Conservation (phyloP, 768 basidiomycete species). For the Mycena olivaceomarginata region DNA sequence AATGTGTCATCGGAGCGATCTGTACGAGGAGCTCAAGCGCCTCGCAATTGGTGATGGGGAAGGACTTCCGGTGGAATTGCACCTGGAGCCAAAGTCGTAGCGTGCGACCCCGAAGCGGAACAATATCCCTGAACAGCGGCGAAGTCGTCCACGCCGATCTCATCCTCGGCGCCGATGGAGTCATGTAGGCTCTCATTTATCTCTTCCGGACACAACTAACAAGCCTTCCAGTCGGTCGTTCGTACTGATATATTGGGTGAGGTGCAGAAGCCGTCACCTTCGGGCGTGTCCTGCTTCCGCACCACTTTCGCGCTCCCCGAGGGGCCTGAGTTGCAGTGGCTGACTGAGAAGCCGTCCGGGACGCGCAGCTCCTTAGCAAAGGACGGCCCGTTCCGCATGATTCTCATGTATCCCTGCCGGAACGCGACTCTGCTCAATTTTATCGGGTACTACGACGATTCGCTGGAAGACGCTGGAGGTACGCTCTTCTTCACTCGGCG, state of each 20-base stretch:
- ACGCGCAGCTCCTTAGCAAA: neutral
- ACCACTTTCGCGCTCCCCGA: neutral
- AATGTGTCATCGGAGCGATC: conserved; percentile 28
- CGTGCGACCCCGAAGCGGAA: conserved; percentile 51
- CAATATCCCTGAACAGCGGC: conserved; percentile 57
- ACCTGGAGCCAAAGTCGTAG: conserved; percentile 16
- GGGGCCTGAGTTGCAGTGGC: conserved; percentile 18
- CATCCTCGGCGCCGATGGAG: conserved; percentile 30
- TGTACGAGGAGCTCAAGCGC: conserved; percentile 32
- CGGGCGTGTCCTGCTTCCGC: conserved; percentile 24
- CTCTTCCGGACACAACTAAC: neutral
- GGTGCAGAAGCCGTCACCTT: neutral
- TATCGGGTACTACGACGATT: conserved; percentile 2
- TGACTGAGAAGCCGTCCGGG: neutral
- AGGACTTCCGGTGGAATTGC: conserved; percentile 18
- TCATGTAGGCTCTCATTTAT: conserved; percentile 11
- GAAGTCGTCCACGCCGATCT: conserved; percentile 55
- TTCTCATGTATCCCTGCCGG: conserved; percentile 4
- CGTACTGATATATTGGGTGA: conserved; percentile 16
- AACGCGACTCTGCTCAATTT: conserved; percentile 18
- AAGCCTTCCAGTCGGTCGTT: conserved; percentile 6
- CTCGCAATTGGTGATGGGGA: conserved; percentile 26
- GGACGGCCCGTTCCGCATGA: conserved; percentile 19
- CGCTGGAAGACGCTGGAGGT: neutral
- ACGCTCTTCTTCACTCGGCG: too few species aligned